Percentiles rank a stretch among this genome's conserved stretches.
These are phyloP conservation scores for Gastrodia elata DNA, from an alignment of 106 monocot species.

Conservation along the genomic window DNA sequence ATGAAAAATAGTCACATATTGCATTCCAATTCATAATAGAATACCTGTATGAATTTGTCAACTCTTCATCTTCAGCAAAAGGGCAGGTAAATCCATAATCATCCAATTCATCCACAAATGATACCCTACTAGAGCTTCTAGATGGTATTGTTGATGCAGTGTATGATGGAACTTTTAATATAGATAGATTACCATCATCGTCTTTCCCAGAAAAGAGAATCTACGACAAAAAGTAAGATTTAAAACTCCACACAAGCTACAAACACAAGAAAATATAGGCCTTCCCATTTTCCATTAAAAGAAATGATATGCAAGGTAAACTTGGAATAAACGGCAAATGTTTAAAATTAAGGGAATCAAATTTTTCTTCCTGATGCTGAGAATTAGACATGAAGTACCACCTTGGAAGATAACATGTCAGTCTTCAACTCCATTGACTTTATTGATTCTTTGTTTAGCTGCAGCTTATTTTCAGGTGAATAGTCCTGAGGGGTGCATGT, in stretches of 20 bases:
- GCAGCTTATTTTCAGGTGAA: conserved; percentile 23
- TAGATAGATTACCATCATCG: conserved; percentile 20
- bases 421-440: conserved; percentile 9
- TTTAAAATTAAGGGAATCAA: background rate
- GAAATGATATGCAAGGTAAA: background rate
- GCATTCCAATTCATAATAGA: background rate
- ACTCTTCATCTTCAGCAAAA: conserved; percentile 46
- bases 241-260: background rate
- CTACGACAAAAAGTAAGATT: conserved; percentile 13
- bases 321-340: background rate
- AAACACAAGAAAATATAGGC: background rate
- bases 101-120: conserved; percentile 47
- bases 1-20: background rate
- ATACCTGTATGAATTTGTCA: conserved; percentile 19
- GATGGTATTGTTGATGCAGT: conserved; percentile 18
- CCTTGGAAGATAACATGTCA: conserved; percentile 29
- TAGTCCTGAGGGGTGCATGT: conserved; percentile 18
- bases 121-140: conserved; percentile 31
- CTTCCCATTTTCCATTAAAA: too few species aligned
- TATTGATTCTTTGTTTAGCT: conserved; percentile 13
- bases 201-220: conserved; percentile 33
- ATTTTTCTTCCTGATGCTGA: background rate
- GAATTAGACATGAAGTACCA: conserved; percentile 8
- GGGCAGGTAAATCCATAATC: conserved; percentile 40
- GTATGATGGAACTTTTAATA: conserved; percentile 17